Evolutionary conservation across 2,329 filamentous ascomycete genomes (phyloP), one percentile per base, ranked within the genome.

Genomic region (Septoria petroselini): DNA sequence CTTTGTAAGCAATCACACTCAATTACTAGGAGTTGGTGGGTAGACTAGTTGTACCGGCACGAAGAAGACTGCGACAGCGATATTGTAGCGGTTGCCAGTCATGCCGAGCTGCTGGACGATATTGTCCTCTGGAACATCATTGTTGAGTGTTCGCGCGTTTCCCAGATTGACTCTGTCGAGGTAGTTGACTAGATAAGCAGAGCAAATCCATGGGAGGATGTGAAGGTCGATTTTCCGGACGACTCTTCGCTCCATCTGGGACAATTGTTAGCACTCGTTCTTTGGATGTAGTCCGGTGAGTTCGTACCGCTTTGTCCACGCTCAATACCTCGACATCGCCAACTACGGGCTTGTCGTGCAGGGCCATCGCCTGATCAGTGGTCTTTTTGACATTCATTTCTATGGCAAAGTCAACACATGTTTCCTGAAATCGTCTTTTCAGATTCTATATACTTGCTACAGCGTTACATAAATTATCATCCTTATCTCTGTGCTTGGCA

Each of bases 31-130:
- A n/a, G n/a, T n/a, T n/a, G n/a, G n/a, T n/a, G n/a, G n/a, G n/a
- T n/a, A n/a, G n/a, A n/a, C 23, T 27, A 27, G 23, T 5, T 9
- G 5, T 9, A 27, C 23, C 23, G 23, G 53, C 12, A 56, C 40
- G 43, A 56, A 56, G 15, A 56, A 34, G 9, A 56, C 43, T 4
- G 53, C 50, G 1, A 56, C 48, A 0, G 50, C 47, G 23, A 53
- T 53, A 8, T 45, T 46, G 23, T 44, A 50, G 15, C 37, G 39
- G 18, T 44, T 39, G 29, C 30, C 35, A 19, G 25, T 34, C 15
- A 50, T 38, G 29, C 48, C 48, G 3, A 50, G 25, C 23, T 50
- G 45, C 15, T 18, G 18, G 33, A 50, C 37, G 9, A 50, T 40
- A 31, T 50, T 53, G 23, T 45, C 48, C 31, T 50, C 48, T 12